These are phyloP conservation scores for Vachellia collinsii DNA, from an alignment of 306 rosid genomes.

Conservation along the genomic window DNA sequence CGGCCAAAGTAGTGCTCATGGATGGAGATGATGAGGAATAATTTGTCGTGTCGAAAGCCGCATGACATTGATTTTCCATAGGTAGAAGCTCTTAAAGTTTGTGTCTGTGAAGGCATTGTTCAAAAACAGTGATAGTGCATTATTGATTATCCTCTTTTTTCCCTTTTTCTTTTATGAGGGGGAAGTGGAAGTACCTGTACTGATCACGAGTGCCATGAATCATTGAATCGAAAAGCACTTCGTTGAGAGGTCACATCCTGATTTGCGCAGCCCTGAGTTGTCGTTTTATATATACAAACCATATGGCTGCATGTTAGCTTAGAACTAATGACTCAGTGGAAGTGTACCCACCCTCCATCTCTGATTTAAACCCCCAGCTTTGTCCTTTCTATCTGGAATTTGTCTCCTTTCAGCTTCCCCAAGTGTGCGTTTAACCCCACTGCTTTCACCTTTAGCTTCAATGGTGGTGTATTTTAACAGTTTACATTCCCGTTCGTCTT, in stretches of 20 bases:
- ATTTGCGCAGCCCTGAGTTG: constrained; percentile 39
- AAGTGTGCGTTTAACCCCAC: neutral
- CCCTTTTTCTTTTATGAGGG: neutral
- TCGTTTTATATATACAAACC: constrained; percentile 43
- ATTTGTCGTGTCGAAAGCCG: neutral
- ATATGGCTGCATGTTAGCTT: constrained; percentile 9
- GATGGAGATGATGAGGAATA: neutral
- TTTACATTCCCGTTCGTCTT: neutral
- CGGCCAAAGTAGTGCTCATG: neutral
- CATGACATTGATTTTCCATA: neutral
- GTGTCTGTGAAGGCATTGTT: constrained; percentile 41
- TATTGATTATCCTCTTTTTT: constrained; percentile 15
- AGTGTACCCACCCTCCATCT: constrained; percentile 34
- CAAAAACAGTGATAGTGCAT: constrained; percentile 34
- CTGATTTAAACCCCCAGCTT: constrained; percentile 30
- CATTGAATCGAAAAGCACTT: constrained; percentile 39
- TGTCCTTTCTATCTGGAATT: constrained; percentile 33
- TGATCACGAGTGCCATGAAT: constrained; percentile 35
- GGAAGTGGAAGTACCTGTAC: constrained; percentile 37
- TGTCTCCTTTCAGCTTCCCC: constrained; percentile 13
- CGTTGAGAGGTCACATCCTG: constrained; percentile 45
- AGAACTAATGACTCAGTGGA: constrained; percentile 29
- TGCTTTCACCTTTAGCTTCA: neutral
- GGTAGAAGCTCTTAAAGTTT: constrained; percentile 1
- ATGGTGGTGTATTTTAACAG: neutral